These are phyloP conservation scores for Chlorella sp. DNA, from an alignment of 139 green algal genomes.

Conservation along the genomic window DNA sequence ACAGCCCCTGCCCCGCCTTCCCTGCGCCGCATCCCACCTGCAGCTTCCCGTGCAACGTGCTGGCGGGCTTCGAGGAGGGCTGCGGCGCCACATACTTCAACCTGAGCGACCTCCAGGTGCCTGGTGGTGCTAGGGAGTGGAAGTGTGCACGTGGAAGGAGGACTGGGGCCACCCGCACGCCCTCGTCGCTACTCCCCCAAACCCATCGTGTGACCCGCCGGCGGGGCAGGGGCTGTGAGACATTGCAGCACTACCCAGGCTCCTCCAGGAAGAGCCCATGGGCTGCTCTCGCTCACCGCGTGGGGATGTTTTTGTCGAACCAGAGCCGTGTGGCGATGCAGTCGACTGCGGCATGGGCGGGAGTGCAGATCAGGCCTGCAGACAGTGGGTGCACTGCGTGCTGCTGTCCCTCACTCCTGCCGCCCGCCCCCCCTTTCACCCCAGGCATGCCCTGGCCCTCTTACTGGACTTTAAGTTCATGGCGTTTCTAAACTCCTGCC, in stretches of 20 bases:
- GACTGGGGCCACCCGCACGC: too few species aligned
- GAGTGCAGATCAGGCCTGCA: neutral
- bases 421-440: neutral
- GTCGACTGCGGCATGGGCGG: slow-evolving; percentile 56
- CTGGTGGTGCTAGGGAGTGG: neutral
- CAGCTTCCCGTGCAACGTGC: slow-evolving; percentile 80
- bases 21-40: neutral
- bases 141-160: too few species aligned
- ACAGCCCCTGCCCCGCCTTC: neutral
- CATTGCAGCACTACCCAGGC: too few species aligned
- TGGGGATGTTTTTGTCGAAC: slow-evolving; percentile 65
- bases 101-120: slow-evolving; percentile 80
- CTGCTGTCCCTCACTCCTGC: neutral
- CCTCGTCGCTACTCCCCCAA: too few species aligned
- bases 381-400: neutral
- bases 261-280: too few species aligned
- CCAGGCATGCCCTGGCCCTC: neutral
- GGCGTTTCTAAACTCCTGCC: slow-evolving; percentile 63
- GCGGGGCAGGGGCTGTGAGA: too few species aligned
- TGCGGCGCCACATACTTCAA: slow-evolving; percentile 90
- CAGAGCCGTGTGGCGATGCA: slow-evolving; percentile 76
- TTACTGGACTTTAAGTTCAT: slow-evolving; percentile 69
- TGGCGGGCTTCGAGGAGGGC: slow-evolving; percentile 74
- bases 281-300: slow-evolving; percentile 29
- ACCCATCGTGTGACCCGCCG: too few species aligned